A percentile compares a stretch with the other conserved stretches of the same genome.
Conservation (phyloP, 2,329 filamentous ascomycete genomes). For the Cladophialophora exuberans region DNA sequence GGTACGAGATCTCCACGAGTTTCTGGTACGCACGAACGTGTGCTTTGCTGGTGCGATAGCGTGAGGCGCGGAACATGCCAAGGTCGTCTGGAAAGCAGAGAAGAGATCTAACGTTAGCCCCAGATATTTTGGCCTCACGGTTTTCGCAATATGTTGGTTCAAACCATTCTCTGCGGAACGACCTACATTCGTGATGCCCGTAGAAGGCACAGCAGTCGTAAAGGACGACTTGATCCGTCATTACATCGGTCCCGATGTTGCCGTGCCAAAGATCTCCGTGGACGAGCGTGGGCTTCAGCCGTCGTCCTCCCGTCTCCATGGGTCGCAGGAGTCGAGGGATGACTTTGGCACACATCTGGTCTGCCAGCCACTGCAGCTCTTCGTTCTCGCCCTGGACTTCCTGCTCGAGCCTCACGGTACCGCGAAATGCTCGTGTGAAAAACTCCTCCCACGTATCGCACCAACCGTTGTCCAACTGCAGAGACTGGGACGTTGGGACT, state of each 20-base stretch:
- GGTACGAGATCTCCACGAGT: constrained; percentile 21
- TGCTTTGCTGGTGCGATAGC: background rate
- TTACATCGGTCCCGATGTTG: constrained; percentile 29
- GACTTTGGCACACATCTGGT: constrained; percentile 34
- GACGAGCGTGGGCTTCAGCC: constrained; percentile 36
- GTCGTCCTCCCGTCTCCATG: constrained; percentile 36
- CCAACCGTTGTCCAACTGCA: constrained; percentile 6
- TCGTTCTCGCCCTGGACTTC: constrained; percentile 21
- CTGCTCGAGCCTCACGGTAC: constrained; percentile 21
- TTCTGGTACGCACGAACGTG: background rate
- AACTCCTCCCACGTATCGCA: constrained; percentile 31
- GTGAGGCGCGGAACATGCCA: background rate
- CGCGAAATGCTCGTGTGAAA: constrained; percentile 23
- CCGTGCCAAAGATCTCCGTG: constrained; percentile 41
- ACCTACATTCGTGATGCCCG: constrained; percentile 8
- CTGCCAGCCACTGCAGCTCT: constrained; percentile 22
- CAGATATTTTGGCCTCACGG: no score
- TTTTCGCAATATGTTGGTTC: no score
- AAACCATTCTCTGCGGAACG: background rate
- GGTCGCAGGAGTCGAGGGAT: constrained; percentile 42
- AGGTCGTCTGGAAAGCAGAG: constrained; percentile 1
- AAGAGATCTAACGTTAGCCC: no score
- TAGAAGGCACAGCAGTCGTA: constrained; percentile 4
- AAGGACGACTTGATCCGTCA: constrained; percentile 24
- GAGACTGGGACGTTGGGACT: constrained; percentile 26